Evolutionary conservation across 306 rosid genomes (phyloP), one percentile per base, ranked within the genome.

Genomic region (Inga laurina): DNA sequence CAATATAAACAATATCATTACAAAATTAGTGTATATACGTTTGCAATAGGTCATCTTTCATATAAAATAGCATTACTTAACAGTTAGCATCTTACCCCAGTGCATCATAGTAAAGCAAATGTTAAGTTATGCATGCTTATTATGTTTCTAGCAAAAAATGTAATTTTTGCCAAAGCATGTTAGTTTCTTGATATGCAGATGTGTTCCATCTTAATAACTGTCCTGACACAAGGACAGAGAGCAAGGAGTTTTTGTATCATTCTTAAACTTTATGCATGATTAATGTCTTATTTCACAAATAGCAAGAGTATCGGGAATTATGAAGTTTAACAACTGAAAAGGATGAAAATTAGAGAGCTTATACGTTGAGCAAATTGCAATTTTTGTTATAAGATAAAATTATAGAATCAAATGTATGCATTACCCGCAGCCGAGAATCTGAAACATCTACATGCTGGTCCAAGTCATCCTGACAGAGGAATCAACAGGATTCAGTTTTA

Each of bases 371-470:
- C 69, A 77, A 12, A 51, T 78, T 45, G 73, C 59, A 48, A 54
- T 57, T 15, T 54, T 56, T 43, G 44, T 62, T 37, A 82, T 73
- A 21, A 39, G 62, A 80, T 4, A 69, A 56, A 56, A 56, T 59
- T 77, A 82, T 30, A 44, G 19, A 79, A 78, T 82, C 70, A 68
- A 69, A 37, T 69, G 85, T 22, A 81, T 86, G 87, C 22, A 68
- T 82, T 97, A 97, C 99, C 99, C 91, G 89, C 79, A 97, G 82
- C 79, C 95, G 90, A 48, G 97, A 92, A 92, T 94, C 97, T 4
- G 99, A 91, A 65, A 91, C 92, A 62, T 94, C 99, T 41, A 94
- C 99, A 52, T 91, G 99, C 82, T 89, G 79, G 77, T 97, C 99
- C 93, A 94, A 94, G 91, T 94, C 98, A 88, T 97, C 99, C 98